Evolutionary conservation across 2,329 filamentous ascomycete species (phyloP), one percentile per base, ranked within the genome.

Genomic region (Aspergillus sp.): DNA sequence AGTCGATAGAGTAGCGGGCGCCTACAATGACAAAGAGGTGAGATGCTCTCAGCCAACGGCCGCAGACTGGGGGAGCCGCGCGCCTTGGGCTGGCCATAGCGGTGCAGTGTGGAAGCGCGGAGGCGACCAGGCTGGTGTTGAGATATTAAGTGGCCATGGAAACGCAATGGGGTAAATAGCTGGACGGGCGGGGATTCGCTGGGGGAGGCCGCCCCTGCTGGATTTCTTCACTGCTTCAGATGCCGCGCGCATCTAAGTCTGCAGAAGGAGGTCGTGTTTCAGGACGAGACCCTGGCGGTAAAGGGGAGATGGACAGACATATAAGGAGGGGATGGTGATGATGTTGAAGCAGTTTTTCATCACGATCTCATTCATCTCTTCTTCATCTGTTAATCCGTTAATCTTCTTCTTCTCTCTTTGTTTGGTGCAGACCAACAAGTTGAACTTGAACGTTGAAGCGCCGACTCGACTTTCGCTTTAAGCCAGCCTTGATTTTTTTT

Each of bases 161-260:
- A 52, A 52, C 55, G 41, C 11, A 25, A 27, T 37, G n/a, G 48
- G 17, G 46, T 25, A 45, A 49, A 44, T 54, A 39, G 9, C 48
- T 47, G 46, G 35, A 40, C 23, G 52, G n/a, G 39, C 49, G 46
- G 41, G 43, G 43, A 57, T 57, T 52, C 49, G 43, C 40, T 31
- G 41, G 21, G 6, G 4, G 19, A 19, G 27, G 2, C 3, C 27
- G 27, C 17, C 19, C 55, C 17, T 33, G 33, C n/a, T 41, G 45
- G 27, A 14, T 43, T 35, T 44, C 41, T 27, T 27, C 27, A 27
- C 27, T 27, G 27, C 25, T 44, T 59, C 43, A 31, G 31, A 27
- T 53, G 53, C 48, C 53, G 53, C 49, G 53, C 57, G 57, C 57
- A 54, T 56, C 45, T 45, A 56, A 27, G 46, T 40, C 47, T 52